Evolutionary conservation across 2,329 filamentous ascomycete genomes (phyloP).

Genomic region (Bertia moriformis): DNA sequence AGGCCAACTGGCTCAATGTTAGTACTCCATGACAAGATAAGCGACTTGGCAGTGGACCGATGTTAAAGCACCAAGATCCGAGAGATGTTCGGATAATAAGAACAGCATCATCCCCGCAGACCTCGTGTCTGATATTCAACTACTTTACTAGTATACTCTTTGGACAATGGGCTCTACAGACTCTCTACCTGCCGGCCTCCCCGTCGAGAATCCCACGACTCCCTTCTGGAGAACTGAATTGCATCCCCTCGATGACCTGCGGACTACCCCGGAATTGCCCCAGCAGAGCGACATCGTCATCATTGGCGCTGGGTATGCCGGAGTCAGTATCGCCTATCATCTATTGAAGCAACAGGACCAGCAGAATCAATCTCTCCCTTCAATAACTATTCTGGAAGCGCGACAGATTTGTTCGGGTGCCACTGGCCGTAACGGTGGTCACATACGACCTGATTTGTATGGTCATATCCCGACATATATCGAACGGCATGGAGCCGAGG

Average conservation of each 20-base stretch:
- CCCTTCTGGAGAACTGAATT: constrained; percentile 6
- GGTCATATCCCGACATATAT: constrained; percentile 15
- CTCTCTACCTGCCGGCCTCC: too few species aligned
- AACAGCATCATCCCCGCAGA: too few species aligned
- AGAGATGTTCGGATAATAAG: too few species aligned
- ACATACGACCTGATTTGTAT: constrained; percentile 25
- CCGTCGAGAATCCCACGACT: too few species aligned
- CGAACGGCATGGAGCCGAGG: constrained; percentile 15
- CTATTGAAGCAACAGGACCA: constrained; percentile 9
- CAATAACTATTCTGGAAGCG: constrained; percentile 22
- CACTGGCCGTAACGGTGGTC: constrained; percentile 27
- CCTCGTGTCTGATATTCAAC: too few species aligned
- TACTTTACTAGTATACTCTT: too few species aligned
- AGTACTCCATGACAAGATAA: too few species aligned
- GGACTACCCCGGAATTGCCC: constrained; percentile 6
- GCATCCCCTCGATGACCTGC: constrained; percentile 6
- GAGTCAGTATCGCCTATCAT: constrained; percentile 7
- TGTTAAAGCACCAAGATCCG: too few species aligned
- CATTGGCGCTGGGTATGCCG: constrained; percentile 10
- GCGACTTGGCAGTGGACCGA: too few species aligned
- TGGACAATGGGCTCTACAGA: too few species aligned
- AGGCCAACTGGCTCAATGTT: too few species aligned
- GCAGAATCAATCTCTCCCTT: constrained; percentile 8
- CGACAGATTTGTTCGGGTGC: constrained; percentile 24
- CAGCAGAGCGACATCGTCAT: constrained; percentile 8